These are phyloP conservation scores for Haplosporangium sp. DNA, from an alignment of 371 early-diverging fungal species.

Conservation along the genomic window DNA sequence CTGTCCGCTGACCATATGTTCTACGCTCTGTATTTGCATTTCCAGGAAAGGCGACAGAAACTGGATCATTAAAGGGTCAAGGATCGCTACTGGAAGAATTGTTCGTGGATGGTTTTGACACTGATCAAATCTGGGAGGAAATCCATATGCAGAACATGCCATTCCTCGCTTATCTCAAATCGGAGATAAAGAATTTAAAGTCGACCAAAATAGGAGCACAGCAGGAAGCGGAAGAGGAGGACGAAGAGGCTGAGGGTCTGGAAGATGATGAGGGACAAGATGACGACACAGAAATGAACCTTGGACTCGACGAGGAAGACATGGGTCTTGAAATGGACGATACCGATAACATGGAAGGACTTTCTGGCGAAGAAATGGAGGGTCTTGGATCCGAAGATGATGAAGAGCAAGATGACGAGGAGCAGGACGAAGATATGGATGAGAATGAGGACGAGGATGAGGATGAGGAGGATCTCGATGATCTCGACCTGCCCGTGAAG, in stretches of 20 bases:
- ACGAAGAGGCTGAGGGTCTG: conserved; percentile 33
- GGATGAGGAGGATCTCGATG: conserved; percentile 52
- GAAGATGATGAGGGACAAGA: conserved; percentile 48
- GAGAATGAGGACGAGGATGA: conserved; percentile 32
- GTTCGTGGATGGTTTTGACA: conserved; percentile 82
- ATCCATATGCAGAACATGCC: conserved; percentile 87
- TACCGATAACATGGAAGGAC: conserved; percentile 55
- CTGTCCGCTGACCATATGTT: neutral
- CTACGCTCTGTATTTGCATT: neutral
- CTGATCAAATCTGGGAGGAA: conserved; percentile 95
- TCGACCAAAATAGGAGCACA: conserved; percentile 18
- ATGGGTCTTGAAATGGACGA: conserved; percentile 55
- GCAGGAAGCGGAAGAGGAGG: conserved; percentile 26
- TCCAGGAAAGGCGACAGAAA: conserved; percentile 44
- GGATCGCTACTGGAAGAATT: conserved; percentile 61
- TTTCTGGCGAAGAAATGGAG: conserved; percentile 48
- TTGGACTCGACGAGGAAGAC: conserved; percentile 54
- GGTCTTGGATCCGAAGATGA: conserved; percentile 30
- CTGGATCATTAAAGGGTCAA: conserved; percentile 39
- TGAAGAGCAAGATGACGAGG: conserved; percentile 15
- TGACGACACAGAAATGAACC: conserved; percentile 54
- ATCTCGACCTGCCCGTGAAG: conserved; percentile 53
- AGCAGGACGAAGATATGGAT: conserved; percentile 29
- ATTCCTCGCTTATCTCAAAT: conserved; percentile 72
- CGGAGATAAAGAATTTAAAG: conserved; percentile 61